These are phyloP conservation scores for Populus pruinosa DNA, from an alignment of 345 rosid genomes.

Conservation along the genomic window DNA sequence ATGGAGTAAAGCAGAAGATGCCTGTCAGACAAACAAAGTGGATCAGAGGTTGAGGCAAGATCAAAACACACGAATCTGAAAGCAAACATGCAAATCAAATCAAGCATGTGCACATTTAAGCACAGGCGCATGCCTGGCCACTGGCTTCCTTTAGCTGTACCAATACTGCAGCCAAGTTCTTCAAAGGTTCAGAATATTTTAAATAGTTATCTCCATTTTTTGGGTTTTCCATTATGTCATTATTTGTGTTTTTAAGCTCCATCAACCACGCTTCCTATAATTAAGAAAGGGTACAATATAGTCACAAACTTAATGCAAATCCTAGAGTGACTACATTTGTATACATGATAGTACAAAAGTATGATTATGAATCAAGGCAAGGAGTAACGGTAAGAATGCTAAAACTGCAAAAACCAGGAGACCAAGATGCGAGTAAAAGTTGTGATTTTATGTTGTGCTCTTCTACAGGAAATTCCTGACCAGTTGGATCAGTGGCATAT, in stretches of 20 bases:
- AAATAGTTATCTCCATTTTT: conserved; percentile 28
- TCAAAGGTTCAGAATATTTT: conserved; percentile 45
- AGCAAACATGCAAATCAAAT: neutral
- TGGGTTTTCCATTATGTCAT: conserved; percentile 36
- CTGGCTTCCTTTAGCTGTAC: conserved; percentile 51
- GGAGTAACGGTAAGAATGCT: neutral
- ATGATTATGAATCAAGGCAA: neutral
- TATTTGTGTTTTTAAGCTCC: conserved; percentile 42
- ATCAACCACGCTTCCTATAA: conserved; percentile 37
- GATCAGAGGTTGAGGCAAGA: conserved; percentile 7
- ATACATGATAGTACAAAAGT: neutral
- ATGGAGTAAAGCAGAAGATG: conserved; percentile 43
- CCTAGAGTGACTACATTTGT: neutral
- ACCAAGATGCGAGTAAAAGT: neutral
- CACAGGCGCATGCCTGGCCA: conserved; percentile 55
- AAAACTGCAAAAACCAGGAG: neutral
- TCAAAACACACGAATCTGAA: neutral
- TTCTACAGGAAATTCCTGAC: neutral
- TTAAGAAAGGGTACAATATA: conserved; percentile 9
- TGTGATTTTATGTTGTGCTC: neutral
- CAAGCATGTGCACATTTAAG: conserved; percentile 22
- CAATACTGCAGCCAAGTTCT: conserved; percentile 43
- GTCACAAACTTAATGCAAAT: conserved; percentile 3
- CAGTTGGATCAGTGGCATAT: neutral
- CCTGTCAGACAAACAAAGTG: conserved; percentile 39